phyloP scores from a whole-genome alignment of 805 yeast species.

The Candida manassasensis region DNA sequence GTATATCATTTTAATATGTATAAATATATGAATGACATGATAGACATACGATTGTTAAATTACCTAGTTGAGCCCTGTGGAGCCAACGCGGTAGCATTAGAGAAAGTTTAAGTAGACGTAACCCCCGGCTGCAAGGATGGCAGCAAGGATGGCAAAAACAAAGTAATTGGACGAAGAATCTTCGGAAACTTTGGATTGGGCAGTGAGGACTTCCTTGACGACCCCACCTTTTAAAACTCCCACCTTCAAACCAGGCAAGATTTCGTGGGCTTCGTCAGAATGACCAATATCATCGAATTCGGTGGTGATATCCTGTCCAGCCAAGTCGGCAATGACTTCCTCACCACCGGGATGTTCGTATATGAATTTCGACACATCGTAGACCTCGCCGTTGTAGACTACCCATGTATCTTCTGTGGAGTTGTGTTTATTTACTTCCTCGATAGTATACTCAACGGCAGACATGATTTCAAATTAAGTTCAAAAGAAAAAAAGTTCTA shows the following conservation, averaged over 20 bases:
- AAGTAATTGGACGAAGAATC: constrained; percentile 16
- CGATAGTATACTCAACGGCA: constrained; percentile 40
- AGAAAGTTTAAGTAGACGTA: no score
- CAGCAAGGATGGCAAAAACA: constrained; percentile 26
- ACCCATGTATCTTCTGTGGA: constrained; percentile 31
- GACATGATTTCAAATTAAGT: constrained; percentile 2
- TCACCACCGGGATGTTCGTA: constrained; percentile 40
- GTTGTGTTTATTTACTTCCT: constrained; percentile 35
- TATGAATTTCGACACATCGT: constrained; percentile 32
- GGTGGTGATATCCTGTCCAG: constrained; percentile 36
- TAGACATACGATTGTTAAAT: no score
- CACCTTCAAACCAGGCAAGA: constrained; percentile 56
- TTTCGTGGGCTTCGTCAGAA: constrained; percentile 85
- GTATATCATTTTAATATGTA: no score
- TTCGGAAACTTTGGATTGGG: constrained; percentile 7
- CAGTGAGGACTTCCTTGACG: constrained; percentile 11
- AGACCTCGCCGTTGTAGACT: constrained; percentile 34
- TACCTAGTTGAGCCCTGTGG: no score
- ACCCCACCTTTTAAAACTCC: constrained; percentile 70
- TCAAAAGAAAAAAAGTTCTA: no score
- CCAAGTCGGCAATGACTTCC: constrained; percentile 32
- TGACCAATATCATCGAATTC: constrained; percentile 75
- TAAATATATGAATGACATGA: no score
- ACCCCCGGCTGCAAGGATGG: constrained; percentile 34
- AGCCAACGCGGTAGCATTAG: no score